These are phyloP conservation scores for Hericium coralloides DNA, from an alignment of 768 basidiomycete species.

Conservation along the genomic window DNA sequence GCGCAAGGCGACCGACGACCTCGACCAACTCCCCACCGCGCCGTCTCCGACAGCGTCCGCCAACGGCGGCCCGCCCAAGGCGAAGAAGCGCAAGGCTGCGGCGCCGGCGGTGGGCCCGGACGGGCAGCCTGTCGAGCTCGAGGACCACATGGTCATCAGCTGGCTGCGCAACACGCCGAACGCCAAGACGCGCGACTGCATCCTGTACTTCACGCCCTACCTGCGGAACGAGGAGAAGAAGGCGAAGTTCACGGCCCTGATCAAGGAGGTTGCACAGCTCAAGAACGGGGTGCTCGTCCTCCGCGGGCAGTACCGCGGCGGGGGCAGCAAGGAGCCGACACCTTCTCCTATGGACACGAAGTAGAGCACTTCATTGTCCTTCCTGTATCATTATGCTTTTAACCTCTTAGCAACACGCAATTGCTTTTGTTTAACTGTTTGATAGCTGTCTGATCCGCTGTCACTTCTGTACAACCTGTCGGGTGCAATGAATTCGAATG, in stretches of 20 bases:
- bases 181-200: constrained; percentile 71
- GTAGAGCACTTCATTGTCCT: not conserved
- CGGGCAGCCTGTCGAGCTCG: constrained; percentile 46
- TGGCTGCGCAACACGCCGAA: constrained; percentile 66
- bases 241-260: constrained; percentile 64
- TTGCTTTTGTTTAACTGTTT: not conserved
- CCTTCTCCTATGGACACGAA: constrained; percentile 6
- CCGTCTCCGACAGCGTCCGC: constrained; percentile 8
- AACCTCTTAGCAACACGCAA: too few relatives aligned
- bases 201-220: constrained; percentile 71
- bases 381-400: too few relatives aligned
- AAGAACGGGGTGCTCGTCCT: constrained; percentile 57
- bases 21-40: constrained; percentile 3
- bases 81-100: constrained; percentile 47
- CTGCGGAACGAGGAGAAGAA: constrained; percentile 63
- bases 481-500: too few relatives aligned
- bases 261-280: constrained; percentile 71
- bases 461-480: too few relatives aligned
- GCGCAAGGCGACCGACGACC: constrained; percentile 46
- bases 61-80: constrained; percentile 27
- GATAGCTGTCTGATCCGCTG: not conserved
- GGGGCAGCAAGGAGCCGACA: constrained; percentile 3
- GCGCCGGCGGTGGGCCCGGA: constrained; percentile 20
- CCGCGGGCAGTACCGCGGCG: constrained; percentile 12
- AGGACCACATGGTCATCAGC: constrained; percentile 57